Evolutionary conservation across 176 grass and related monocot genomes (phyloP).

Genomic region (Rhynchospora breviuscula): DNA sequence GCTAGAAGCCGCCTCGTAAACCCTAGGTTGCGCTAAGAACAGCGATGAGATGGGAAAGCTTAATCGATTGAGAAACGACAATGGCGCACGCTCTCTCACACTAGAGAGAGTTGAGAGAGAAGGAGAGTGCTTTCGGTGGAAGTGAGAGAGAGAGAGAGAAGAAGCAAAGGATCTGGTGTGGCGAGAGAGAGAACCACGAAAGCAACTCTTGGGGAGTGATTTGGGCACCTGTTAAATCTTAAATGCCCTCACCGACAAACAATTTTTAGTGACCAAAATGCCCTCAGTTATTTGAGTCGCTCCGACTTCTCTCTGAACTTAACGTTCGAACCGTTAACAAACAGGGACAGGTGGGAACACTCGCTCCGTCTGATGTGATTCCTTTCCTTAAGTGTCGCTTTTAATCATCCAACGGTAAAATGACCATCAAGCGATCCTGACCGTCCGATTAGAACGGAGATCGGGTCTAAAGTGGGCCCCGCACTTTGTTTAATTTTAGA

Average conservation of each 20-base stretch:
- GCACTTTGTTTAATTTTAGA: neutral
- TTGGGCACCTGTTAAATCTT: too few species aligned
- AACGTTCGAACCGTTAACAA: constrained; percentile 27
- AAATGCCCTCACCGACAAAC: too few species aligned
- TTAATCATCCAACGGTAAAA: neutral
- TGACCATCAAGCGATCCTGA: neutral
- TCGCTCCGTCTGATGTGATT: neutral
- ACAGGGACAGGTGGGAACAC: neutral
- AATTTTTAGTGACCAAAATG: too few species aligned
- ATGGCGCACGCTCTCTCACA: constrained; percentile 8
- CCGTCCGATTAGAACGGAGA: neutral
- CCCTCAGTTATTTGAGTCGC: too few species aligned
- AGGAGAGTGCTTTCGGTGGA: neutral
- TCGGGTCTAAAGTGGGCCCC: neutral
- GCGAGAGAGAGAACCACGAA: too few species aligned
- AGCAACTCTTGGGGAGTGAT: too few species aligned
- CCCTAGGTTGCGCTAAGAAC: neutral
- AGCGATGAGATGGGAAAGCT: neutral
- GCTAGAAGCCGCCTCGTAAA: constrained; percentile 3
- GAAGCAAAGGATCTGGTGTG: too few species aligned
- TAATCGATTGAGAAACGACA: neutral
- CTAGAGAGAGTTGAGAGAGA: neutral
- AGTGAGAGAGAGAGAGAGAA: neutral
- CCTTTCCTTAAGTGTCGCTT: neutral
- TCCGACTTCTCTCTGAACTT: too few species aligned